Base-by-base conservation (phyloP, 148 eudicot genomes). In the Cornus controversa region DNA sequence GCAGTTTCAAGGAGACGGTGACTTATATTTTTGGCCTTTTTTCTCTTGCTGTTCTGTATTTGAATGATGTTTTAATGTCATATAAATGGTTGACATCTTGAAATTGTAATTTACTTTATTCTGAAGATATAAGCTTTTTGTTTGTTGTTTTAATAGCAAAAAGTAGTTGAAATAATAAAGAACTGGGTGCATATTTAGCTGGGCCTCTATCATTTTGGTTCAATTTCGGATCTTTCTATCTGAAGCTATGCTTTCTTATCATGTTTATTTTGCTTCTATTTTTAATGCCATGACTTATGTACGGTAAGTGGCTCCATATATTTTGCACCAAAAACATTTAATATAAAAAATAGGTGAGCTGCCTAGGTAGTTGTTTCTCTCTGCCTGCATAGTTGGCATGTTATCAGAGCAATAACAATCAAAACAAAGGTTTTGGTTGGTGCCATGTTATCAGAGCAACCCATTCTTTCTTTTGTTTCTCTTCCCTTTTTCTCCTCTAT, bases 1-100 rank as follows among this genome's bases (percentile, higher is more conserved):
- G 90, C 98, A 16, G 84, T 88, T 65, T 77, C 93, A 20, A 93
- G 84, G 86, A 90, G 88, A 71, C 85, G 87, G 66, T 90, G 81
- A 90, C 62, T 50, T 50, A 36, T 15, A 1, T 34, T 14, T 36
- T 28, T 70, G 45, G 50, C 24, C 27, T 60, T 73, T 40, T 7
- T 23, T 22, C 20, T 18, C 37, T 53, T 27, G 54, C 53, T 66
- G 16, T 20, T 62, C 36, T 40, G 31, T 13, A 45, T 62, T 60
- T 60, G 11, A 26, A 65, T 45, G 62, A 26, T 75, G 26, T 60
- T 6, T 36, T 16, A 23, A 4, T 60, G 22, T 36, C 28, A 36
- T 23, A 8, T 53, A n/a, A 37, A 64, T 25, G 37, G 37, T 42
- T 36, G 54, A 15, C 58, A 13, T 40, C 16, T 68, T 22, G 54